Base-by-base conservation (phyloP, 1,284 basidiomycete species). In the Rhodofomes roseus region DNA sequence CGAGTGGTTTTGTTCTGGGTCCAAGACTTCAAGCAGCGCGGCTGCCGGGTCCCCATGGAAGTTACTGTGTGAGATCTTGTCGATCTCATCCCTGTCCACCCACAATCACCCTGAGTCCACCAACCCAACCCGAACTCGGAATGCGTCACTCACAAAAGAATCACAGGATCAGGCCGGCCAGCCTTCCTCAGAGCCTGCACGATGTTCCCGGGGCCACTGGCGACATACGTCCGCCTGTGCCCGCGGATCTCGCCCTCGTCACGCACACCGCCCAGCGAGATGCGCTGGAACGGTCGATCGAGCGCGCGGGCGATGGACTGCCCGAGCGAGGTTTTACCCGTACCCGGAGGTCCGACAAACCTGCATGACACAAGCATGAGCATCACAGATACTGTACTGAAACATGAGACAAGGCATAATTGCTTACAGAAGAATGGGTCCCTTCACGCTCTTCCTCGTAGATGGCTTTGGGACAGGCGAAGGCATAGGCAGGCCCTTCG, bases 211-310 rank as follows among this genome's bases (percentile, higher is more conserved):
- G 94, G 91, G 2, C 91, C 90, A 57, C 90, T 89, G 9, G 92
- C 92, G 25, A 95, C 92, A 66, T 95, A 96, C n/a, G 94, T 96
- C 60, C 95, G 80, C 58, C 94, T 79, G 66, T 96, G 94, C 16
- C 93, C 93, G 60, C 88, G 84, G 67, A 96, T 95, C 74, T 96
- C 94, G 4, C 92, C 93, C 64, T 96, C 94, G 66, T 96, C 94
- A 8, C 92, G 84, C 12, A 96, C 88, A 56, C 94, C 94, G 41
- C 95, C 94, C 1, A 96, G 83, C n/a, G 92, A 92, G 69, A 96
- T 94, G 39, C 95, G 85, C 73, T 95, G 93, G 82, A 96, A 96
- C 0, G 95, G 92, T 60, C 93, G 78, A 58, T 83, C 80, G 18
- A 96, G 80, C 0, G 93, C 90, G 50, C 87, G 86, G 1, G 95